Base-by-base conservation (phyloP, 176 grass and related monocot species). In the Carex pumila region DNA sequence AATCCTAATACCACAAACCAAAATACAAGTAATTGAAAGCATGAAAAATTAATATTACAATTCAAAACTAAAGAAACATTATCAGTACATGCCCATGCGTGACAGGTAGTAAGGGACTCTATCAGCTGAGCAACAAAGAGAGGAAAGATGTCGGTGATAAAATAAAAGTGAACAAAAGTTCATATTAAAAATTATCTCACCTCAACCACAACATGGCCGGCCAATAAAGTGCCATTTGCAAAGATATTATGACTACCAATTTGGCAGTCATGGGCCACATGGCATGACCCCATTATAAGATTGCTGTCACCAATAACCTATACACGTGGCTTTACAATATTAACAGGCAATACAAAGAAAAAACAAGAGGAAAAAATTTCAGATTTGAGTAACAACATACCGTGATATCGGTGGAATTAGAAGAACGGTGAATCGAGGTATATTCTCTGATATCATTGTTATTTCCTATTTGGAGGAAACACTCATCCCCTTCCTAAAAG, bases 181-280 rank as follows among this genome's bases (percentile, higher is more conserved):
- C 5, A 84, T n/a, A 8, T 32, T 32, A 37, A 83, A 94, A 88
- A 64, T 64, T 7, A 79, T 65, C 88, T 91, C 71, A 98, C 91
- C 86, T 94, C 95, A 87, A 98, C 89, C 82, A 93, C 86, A 68
- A 93, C 89, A 88, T 95, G 89, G n/a, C 95, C 91, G 63, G 85
- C 91, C 75, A 98, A 88, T 21, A 98, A 80, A 59, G 95, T 92
- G 65, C 74, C 92, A 83, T 98, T 98, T 85, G 96, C 96, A 89
- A 98, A 98, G 19, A 98, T 95, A 59, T 98, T 98, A 69, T 81
- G 90, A 74, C 79, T 95, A 80, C 96, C 96, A 85, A 98, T 89
- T 86, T 90, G 89, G 85, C 96, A 93, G 68, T 95, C 96, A 90
- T 98, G 95, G 62, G 95, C 95, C 81, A 98, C 85, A 94, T 98